Evolutionary conservation across 1,139 yeast genomes (phyloP).

Genomic region (Candida sp.): DNA sequence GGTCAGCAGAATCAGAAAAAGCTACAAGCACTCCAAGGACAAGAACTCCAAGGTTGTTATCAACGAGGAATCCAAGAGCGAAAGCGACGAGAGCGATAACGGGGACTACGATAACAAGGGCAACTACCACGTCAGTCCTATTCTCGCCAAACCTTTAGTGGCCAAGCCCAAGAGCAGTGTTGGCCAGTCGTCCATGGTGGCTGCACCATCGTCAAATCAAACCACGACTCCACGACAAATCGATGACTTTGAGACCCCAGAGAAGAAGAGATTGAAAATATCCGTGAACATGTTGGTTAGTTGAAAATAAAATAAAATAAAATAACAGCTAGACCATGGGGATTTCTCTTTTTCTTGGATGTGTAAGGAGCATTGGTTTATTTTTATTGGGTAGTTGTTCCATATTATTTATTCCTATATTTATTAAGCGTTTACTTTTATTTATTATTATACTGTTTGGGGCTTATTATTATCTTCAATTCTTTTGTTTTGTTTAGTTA

Average conservation of each 20-base stretch:
- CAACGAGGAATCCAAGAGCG: not conserved
- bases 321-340: not conserved
- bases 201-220: not conserved
- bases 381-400: not conserved
- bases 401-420: constrained; percentile 1
- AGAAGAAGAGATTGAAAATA: constrained; percentile 43
- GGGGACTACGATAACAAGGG: constrained; percentile 2
- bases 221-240: constrained; percentile 3
- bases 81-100: constrained; percentile 3
- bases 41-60: constrained; percentile 10
- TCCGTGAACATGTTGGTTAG: constrained; percentile 53
- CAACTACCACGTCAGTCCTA: constrained; percentile 2
- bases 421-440: not conserved
- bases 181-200: not conserved
- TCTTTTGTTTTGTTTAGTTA: not conserved
- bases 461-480: not conserved
- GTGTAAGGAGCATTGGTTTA: not conserved
- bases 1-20: constrained; percentile 48
- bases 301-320: constrained; percentile 11
- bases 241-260: constrained; percentile 29
- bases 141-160: constrained; percentile 5
- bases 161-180: constrained; percentile 2
- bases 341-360: not conserved
- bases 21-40: constrained; percentile 30
- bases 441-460: not conserved